Base-by-base conservation (phyloP, 2,329 filamentous ascomycete genomes). In the Coleophoma eucalyptorum region DNA sequence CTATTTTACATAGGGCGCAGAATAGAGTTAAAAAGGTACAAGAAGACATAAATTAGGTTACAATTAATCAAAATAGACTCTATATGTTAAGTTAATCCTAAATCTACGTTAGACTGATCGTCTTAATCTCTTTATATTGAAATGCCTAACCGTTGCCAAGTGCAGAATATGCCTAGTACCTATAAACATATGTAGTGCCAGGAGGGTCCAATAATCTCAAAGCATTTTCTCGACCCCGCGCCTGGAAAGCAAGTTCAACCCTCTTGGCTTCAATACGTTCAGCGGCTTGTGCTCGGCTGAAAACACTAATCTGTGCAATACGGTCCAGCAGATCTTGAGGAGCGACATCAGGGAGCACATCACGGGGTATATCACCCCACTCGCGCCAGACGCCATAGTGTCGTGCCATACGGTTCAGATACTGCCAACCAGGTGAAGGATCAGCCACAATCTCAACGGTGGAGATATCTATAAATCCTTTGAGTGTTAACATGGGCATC, bases 381-480 rank as follows among this genome's bases (percentile, higher is more conserved):
- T 51, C 49, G 12, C 34, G 46, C 52, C 52, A 51, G 6, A 54
- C 43, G 10, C 38, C 35, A 33, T 54, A 54, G 33, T 49, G 49
- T 31, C 46, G 42, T 16, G 41, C 21, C 6, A 48, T 48, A 33
- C 43, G 41, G 26, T 50, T 51, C 44, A 54, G 26, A 15, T 42
- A 38, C 16, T 33, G 32, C 40, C 43, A 51, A 11, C 52, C 52
- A 2, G 42, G 40, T 4, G 49, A 44, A 3, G 44, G 49, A 19
- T 51, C 45, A 20, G 26, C 41, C 16, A 51, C 43, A 7, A 48
- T 21, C 18, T 54, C 52, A 37, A 46, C 42, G 19, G 46, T 42
- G 12, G 45, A 46, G 7, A 46, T 43, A 64, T 80, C 83, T 49
- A 84, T 81, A 60, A 84, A 83, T 57, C 83, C 79, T 55, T 78